Conservation (phyloP, 176 grass and related monocot genomes). For the Olyra latifolia region DNA sequence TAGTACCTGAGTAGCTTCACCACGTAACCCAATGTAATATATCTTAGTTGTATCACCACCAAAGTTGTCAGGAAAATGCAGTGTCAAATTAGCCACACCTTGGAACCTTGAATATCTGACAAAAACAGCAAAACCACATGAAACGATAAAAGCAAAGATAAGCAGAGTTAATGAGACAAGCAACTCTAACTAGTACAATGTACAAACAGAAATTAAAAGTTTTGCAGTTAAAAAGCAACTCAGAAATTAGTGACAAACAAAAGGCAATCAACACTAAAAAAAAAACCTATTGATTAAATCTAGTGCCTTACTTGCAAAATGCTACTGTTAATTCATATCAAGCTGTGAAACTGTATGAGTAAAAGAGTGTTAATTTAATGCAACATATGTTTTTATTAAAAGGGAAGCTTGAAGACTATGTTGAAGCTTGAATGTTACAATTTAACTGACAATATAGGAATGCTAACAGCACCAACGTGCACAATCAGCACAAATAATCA, state of each 20-base stretch:
- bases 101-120: constrained; percentile 96
- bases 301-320: constrained; percentile 7
- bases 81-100: constrained; percentile 89
- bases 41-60: constrained; percentile 91
- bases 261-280: background rate
- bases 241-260: background rate
- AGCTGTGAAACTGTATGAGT: too few relatives aligned
- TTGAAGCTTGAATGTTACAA: background rate
- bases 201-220: constrained; percentile 13
- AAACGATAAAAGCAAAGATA: background rate
- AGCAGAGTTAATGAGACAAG: constrained; percentile 13
- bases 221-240: constrained; percentile 3
- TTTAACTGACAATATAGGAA: constrained; percentile 11
- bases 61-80: constrained; percentile 99
- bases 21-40: constrained; percentile 94
- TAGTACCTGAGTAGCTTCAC: constrained; percentile 94
- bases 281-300: background rate
- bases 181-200: background rate
- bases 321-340: constrained; percentile 8
- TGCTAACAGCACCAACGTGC: background rate
- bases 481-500: constrained; percentile 3
- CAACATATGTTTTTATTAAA: background rate
- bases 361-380: constrained; percentile 1
- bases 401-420: background rate
- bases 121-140: constrained; percentile 7